A percentile compares a stretch with the other conserved stretches of the same genome.
Evolutionary conservation across 768 basidiomycete genomes (phyloP).

Genomic region (Kwoniella sp.): DNA sequence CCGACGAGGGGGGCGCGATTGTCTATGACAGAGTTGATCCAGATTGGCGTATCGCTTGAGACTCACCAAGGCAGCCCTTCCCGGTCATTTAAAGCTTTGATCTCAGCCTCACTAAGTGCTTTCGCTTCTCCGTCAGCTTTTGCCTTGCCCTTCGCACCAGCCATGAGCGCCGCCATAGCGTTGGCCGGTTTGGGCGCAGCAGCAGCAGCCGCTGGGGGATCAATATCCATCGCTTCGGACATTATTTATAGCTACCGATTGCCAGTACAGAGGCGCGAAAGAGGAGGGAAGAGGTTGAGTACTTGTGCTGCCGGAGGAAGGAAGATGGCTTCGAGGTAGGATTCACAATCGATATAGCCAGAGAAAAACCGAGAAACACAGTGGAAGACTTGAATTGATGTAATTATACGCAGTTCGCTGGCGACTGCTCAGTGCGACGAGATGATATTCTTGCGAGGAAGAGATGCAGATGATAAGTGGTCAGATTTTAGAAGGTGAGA

Average conservation of each 20-base stretch:
- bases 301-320: no score
- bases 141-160: constrained; percentile 42
- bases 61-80: constrained; percentile 83
- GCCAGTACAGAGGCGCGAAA: neutral
- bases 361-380: no score
- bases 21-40: neutral
- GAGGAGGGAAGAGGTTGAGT: neutral
- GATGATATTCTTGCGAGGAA: no score
- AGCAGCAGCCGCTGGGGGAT: constrained; percentile 16
- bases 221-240: constrained; percentile 44
- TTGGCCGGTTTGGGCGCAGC: constrained; percentile 23
- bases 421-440: no score
- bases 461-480: no score
- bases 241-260: constrained; percentile 8
- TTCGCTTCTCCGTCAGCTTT: constrained; percentile 18
- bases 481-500: no score
- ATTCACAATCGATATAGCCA: no score
- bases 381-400: no score
- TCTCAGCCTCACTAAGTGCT: constrained; percentile 30
- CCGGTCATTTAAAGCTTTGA: constrained; percentile 64
- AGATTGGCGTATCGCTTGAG: no score
- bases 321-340: no score
- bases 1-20: no score
- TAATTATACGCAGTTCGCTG: no score
- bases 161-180: constrained; percentile 48